A percentile compares a stretch with the other conserved stretches of the same genome.
These are phyloP conservation scores for Periconia digitata DNA, from an alignment of 2,329 filamentous ascomycete species.

Conservation along the genomic window DNA sequence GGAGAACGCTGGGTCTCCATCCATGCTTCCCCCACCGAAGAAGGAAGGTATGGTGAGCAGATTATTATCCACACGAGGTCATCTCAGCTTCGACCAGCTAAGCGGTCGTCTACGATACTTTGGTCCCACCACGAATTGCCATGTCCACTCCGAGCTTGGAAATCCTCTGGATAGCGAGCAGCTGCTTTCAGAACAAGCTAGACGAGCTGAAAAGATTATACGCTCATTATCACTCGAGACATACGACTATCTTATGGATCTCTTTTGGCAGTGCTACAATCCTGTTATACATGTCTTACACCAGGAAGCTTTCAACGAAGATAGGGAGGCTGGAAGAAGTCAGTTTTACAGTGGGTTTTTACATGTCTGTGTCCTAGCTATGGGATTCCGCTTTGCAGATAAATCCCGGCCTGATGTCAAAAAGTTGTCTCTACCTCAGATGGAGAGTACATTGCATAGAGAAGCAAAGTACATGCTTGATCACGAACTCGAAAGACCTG, in stretches of 20 bases:
- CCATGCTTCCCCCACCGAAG: constrained; percentile 40
- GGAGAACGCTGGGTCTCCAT: constrained; percentile 32
- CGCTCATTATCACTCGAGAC: constrained; percentile 50
- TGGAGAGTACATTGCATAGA: constrained; percentile 56
- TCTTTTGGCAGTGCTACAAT: constrained; percentile 58
- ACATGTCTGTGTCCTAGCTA: constrained; percentile 55
- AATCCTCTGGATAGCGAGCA: constrained; percentile 40
- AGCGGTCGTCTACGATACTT: constrained; percentile 56
- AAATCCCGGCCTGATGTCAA: constrained; percentile 53
- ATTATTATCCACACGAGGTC: constrained; percentile 53
- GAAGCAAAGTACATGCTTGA: constrained; percentile 60
- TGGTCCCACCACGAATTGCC: constrained; percentile 57
- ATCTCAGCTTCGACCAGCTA: constrained; percentile 55
- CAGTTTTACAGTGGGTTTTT: constrained; percentile 57
- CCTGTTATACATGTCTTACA: constrained; percentile 53
- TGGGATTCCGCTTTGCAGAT: constrained; percentile 56
- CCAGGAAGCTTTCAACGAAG: constrained; percentile 53
- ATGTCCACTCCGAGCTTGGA: constrained; percentile 50
- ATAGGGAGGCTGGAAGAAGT: constrained; percentile 48
- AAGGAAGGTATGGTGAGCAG: constrained; percentile 54
- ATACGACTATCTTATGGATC: constrained; percentile 55
- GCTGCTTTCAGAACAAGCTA: constrained; percentile 50
- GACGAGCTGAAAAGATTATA: constrained; percentile 53
- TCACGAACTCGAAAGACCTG: constrained; percentile 55
- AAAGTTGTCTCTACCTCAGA: constrained; percentile 48